Evolutionary conservation across 2,329 filamentous ascomycete species (phyloP), one percentile per base, ranked within the genome.

Genomic region (Aureobasidium mangrovei): DNA sequence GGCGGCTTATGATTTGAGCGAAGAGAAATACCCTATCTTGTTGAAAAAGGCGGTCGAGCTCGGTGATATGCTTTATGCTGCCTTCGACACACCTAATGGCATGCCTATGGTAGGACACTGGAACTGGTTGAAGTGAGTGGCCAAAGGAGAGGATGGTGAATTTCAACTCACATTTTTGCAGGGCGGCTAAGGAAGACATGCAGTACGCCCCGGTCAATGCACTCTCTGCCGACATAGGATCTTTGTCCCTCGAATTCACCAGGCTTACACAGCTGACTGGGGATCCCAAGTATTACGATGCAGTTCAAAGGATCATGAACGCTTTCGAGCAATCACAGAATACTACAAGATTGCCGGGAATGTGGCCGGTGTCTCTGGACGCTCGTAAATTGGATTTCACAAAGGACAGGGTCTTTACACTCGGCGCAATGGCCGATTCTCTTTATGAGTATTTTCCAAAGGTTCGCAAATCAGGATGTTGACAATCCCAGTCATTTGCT

Each of bases 1-100:
- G 54, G 78, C 80, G n/a, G 84, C 84, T 0, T 86, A 86, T 63
- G 84, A 87, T 63, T 66, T 87, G 26, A 85, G 81, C 61, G 73
- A 72, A 33, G 74, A 74, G 53, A 70, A 76, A 56, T 72, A 74
- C 58, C 69, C 76, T 28, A 70, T 72, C n/a, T 66, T 86, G 52
- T 70, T 86, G 38, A 69, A 69, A 39, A 86, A 86, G 65, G 82
- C 83, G 1, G 70, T 73, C 1, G 80, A 86, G 67, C 72, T 86
- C 8, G 83, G 77, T 24, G 78, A 84, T 56, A 69, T 86, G 63
- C 70, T 87, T 27, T 82, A 85, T 63, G 76, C 77, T 27, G 81
- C 81, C 1, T 86, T 85, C 60, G 83, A 86, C 60, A 86, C 84
- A 8, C 79, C 80, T 1, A 84, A 83, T 62, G 75, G 77, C n/a